A percentile compares a stretch with the other conserved stretches of the same genome.
Conservation (phyloP, 495 filamentous ascomycete genomes). For the Annulohypoxylon moriforme region DNA sequence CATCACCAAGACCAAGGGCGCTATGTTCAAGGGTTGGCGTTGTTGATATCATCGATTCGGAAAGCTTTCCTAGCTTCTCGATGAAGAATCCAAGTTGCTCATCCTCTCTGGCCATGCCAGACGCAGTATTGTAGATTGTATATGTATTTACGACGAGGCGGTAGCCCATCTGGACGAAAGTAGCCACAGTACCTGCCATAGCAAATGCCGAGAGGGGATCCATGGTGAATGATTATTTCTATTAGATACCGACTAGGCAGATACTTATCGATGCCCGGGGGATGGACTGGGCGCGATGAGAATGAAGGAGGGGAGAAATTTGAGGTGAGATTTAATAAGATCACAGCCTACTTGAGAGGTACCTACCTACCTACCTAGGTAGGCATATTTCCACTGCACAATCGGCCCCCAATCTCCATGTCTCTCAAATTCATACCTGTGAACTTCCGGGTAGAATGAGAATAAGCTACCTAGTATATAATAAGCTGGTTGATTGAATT, state of each 20-base stretch:
- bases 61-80: not conserved
- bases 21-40: not conserved
- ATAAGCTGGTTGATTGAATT: too few species aligned
- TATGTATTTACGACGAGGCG: not conserved
- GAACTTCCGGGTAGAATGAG: not conserved
- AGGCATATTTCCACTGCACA: not conserved
- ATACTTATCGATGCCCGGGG: not conserved
- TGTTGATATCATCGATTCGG: conserved; percentile 1
- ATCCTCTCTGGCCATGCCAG: not conserved
- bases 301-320: too few species aligned
- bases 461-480: too few species aligned
- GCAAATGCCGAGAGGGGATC: not conserved
- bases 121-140: not conserved
- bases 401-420: not conserved
- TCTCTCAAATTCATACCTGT: not conserved
- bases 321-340: not conserved
- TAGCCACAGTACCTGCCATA: not conserved
- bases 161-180: conserved; percentile 3
- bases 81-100: conserved; percentile 3
- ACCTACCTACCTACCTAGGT: too few species aligned
- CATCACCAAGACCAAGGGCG: not conserved
- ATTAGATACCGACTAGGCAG: not conserved
- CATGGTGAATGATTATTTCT: not conserved
- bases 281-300: too few species aligned
- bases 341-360: too few species aligned